phyloP scores from a whole-genome alignment of 306 rosid genomes.

The Cajanus cajan region DNA sequence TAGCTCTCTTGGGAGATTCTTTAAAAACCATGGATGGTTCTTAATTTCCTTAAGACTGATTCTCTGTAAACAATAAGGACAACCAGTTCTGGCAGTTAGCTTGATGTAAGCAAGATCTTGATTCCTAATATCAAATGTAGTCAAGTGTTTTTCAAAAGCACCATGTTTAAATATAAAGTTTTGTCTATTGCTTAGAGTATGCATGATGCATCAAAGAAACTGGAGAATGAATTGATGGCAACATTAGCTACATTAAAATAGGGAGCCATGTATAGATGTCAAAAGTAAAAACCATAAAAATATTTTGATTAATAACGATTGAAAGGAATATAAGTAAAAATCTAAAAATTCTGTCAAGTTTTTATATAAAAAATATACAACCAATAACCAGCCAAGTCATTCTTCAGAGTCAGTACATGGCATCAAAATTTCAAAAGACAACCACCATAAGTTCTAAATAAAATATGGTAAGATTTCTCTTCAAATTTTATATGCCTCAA shows the following conservation, averaged over 20 bases:
- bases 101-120: background rate
- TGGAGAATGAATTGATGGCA: background rate
- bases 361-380: background rate
- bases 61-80: conserved; percentile 49
- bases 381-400: background rate
- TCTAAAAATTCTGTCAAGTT: background rate
- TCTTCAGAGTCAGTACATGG: background rate
- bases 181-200: background rate
- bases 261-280: background rate
- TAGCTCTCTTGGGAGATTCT: conserved; percentile 87
- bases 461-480: background rate
- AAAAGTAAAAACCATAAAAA: background rate
- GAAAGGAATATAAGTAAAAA: background rate
- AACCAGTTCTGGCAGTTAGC: conserved; percentile 15
- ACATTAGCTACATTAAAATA: background rate
- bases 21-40: conserved; percentile 82
- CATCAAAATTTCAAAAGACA: background rate
- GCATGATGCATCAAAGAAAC: background rate
- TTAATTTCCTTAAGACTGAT: conserved; percentile 68
- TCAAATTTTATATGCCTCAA: background rate
- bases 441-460: background rate
- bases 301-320: background rate
- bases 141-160: conserved; percentile 8
- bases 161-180: background rate
- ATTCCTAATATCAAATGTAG: conserved; percentile 19